These are phyloP conservation scores for Astrephomene gubernaculifera DNA, from an alignment of 139 green algal species.

Conservation along the genomic window DNA sequence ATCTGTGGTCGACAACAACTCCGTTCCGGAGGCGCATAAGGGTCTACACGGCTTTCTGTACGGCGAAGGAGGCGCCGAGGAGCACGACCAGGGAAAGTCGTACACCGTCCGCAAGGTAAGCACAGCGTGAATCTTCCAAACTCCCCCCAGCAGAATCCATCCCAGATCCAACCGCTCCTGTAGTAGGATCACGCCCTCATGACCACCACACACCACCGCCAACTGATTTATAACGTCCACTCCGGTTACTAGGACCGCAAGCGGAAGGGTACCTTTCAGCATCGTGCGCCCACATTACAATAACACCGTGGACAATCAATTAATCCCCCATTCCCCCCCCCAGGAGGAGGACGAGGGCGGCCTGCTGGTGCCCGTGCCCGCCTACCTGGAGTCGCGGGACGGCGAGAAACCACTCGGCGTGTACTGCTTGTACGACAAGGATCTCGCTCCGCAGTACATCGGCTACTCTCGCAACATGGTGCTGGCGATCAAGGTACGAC, in stretches of 20 bases:
- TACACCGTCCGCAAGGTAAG: slow-evolving; percentile 16
- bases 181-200: too few relatives aligned
- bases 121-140: neutral
- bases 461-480: slow-evolving; percentile 89
- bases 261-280: too few relatives aligned
- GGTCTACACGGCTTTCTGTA: slow-evolving; percentile 87
- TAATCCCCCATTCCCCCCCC: too few relatives aligned
- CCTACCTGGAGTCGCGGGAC: slow-evolving; percentile 73
- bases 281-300: too few relatives aligned
- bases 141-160: neutral
- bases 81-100: slow-evolving; percentile 47
- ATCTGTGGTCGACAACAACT: slow-evolving; percentile 53
- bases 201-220: too few relatives aligned
- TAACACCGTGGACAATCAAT: too few relatives aligned
- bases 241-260: too few relatives aligned
- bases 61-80: slow-evolving; percentile 77
- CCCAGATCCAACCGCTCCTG: too few relatives aligned
- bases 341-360: slow-evolving; percentile 88
- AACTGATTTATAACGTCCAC: too few relatives aligned
- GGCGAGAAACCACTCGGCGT: slow-evolving; percentile 85
- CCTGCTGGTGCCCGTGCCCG: slow-evolving; percentile 64
- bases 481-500: slow-evolving; percentile 76
- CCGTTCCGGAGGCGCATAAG: slow-evolving; percentile 87
- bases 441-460: slow-evolving; percentile 83
- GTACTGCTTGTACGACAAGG: slow-evolving; percentile 85